Percentiles rank a stretch among this genome's conserved stretches.
Conservation (phyloP, 2,329 filamentous ascomycete genomes). For the Claviceps sp. region DNA sequence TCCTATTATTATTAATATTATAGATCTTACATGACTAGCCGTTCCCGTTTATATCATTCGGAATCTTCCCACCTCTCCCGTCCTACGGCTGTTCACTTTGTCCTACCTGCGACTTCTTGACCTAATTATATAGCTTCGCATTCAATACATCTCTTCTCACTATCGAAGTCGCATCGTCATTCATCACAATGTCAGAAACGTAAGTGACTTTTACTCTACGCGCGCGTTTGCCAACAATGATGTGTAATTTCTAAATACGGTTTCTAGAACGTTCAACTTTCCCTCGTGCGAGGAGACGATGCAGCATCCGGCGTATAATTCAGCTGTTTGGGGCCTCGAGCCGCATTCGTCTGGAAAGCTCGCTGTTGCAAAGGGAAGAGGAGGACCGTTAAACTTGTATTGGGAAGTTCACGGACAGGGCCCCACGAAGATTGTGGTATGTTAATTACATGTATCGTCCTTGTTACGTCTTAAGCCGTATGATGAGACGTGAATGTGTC, state of each 20-base stretch:
- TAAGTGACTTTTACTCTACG: neutral
- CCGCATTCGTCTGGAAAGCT: conserved; percentile 48
- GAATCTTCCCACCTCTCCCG: too few relatives aligned
- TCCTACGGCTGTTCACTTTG: too few relatives aligned
- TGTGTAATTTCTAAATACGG: neutral
- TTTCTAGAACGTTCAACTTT: conserved; percentile 9
- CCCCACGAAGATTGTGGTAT: conserved; percentile 57
- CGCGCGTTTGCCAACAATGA: too few relatives aligned
- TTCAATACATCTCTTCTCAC: too few relatives aligned
- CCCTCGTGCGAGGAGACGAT: conserved; percentile 44
- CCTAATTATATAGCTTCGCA: too few relatives aligned
- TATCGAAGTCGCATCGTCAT: too few relatives aligned
- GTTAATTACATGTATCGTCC: too few relatives aligned
- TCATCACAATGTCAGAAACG: neutral
- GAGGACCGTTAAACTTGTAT: conserved; percentile 61
- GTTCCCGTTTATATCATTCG: too few relatives aligned
- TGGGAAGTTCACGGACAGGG: conserved; percentile 74
- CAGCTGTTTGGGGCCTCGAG: conserved; percentile 55
- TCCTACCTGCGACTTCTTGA: too few relatives aligned
- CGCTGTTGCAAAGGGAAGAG: conserved; percentile 53
- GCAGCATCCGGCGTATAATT: conserved; percentile 51
- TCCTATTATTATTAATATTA: too few relatives aligned
- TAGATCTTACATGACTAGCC: too few relatives aligned
- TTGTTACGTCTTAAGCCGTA: too few relatives aligned
- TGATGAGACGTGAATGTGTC: neutral